Base-by-base conservation (phyloP, 345 rosid genomes). In the Arabidopsis suecica region DNA sequence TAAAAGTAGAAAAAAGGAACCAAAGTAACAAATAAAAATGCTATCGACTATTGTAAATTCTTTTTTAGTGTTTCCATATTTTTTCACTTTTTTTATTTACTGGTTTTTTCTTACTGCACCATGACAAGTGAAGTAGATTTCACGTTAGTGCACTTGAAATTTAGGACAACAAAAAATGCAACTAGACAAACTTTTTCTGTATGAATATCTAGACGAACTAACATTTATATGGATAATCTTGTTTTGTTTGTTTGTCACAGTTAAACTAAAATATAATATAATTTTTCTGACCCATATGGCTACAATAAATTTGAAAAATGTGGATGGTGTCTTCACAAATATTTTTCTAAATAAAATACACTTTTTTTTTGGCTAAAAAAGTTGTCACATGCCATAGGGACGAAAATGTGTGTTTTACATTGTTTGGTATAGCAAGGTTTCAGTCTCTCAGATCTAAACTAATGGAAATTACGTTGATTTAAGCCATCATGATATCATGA, bases 381-480 rank as follows among this genome's bases (percentile, higher is more conserved):
- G 7, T 60, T 37, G 10, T 38, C 47, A 20, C 32, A 38, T 37
- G 65, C 47, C 37, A 37, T 36, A 9, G 9, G 45, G 30, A 60
- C 47, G 7, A 57, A 57, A 57, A 33, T 57, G 13, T 57, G 42
- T 51, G 41, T 33, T 57, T 33, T 57, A 33, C 16, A 57, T 16
- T 57, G 62, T 33, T 33, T 33, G 41, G 4, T 8, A n/a, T 0
- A n/a, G 3, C 7, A 56, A 56, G 6, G 22, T n/a, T 57, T 33
- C 1, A 28, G 32, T 28, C 32, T 28, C 32, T 28, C 32, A 57
- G 12, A 57, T 56, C 40, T 11, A 14, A 14, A 56, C 18, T 5
- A 5, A 44, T 22, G 11, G 61, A 56, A 32, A n/a, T 28, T 28
- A 28, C 30, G 32, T 28, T 54, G 36, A 54, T n/a, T 34, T 57